These are phyloP conservation scores for Cytospora paraplurivora DNA, from an alignment of 2,329 filamentous ascomycete genomes.

Conservation along the genomic window DNA sequence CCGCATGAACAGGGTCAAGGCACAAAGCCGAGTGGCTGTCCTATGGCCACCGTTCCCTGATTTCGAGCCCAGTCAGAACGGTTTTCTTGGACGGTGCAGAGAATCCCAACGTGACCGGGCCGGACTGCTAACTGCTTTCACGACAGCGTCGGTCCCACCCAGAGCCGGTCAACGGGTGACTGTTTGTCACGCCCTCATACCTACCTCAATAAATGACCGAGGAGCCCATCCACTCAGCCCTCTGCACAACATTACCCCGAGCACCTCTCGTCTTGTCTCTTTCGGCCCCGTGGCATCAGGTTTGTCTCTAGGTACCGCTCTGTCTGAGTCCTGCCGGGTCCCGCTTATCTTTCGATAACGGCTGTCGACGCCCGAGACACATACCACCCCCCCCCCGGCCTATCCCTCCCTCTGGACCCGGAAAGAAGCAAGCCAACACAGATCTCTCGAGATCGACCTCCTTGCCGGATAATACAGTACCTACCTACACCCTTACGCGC, in stretches of 20 bases:
- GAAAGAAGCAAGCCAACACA: neutral
- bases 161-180: slow-evolving; percentile 5
- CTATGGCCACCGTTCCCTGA: slow-evolving; percentile 17
- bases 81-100: slow-evolving; percentile 3
- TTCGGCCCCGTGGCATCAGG: neutral
- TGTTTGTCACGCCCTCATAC: slow-evolving; percentile 6
- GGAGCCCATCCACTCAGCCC: slow-evolving; percentile 32
- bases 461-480: neutral
- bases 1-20: neutral
- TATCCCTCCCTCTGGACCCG: neutral
- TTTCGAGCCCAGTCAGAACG: slow-evolving; percentile 9
- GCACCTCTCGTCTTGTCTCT: slow-evolving; percentile 26
- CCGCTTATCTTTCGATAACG: slow-evolving; percentile 19
- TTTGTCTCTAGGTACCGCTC: slow-evolving; percentile 7
- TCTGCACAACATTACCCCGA: slow-evolving; percentile 53
- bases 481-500: neutral
- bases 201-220: slow-evolving; percentile 28
- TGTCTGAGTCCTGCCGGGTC: slow-evolving; percentile 13
- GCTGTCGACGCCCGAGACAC: slow-evolving; percentile 13
- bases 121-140: slow-evolving; percentile 17
- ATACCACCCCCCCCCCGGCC: slow-evolving; percentile 4
- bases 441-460: neutral
- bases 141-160: slow-evolving; percentile 16
- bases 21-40: neutral
- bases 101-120: slow-evolving; percentile 2